A percentile compares a stretch with the other conserved stretches of the same genome.
Conservation (phyloP, 2,329 filamentous ascomycete genomes). For the Diaporthe caulivora region DNA sequence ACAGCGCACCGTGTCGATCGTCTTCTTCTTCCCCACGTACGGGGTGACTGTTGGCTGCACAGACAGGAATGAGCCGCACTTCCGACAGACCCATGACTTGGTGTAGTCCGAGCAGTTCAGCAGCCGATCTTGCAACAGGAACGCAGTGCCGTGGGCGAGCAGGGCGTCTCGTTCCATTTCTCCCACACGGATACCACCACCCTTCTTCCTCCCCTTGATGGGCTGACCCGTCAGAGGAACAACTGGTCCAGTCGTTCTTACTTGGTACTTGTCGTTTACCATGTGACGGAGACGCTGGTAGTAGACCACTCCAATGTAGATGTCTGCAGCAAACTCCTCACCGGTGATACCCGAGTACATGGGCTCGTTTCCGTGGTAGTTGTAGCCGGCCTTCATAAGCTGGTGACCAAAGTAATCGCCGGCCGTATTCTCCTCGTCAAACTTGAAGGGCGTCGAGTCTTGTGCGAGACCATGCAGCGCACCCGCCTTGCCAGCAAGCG, state of each 20-base stretch:
- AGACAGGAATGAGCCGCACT: slow-evolving; percentile 90
- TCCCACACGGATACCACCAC: slow-evolving; percentile 97
- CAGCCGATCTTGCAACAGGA: slow-evolving; percentile 92
- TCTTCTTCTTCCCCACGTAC: slow-evolving; percentile 73
- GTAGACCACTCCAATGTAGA: slow-evolving; percentile 97
- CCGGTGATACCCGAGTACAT: slow-evolving; percentile 99
- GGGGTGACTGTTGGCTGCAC: slow-evolving; percentile 83
- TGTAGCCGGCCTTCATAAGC: slow-evolving; percentile 94
- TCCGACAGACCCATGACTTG: slow-evolving; percentile 88
- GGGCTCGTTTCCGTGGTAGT: slow-evolving; percentile 98
- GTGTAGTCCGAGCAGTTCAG: slow-evolving; percentile 98
- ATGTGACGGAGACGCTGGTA: slow-evolving; percentile 99
- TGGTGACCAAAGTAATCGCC: slow-evolving; percentile 97
- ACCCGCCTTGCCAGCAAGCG: slow-evolving; percentile 93
- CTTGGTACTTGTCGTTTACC: slow-evolving; percentile 99
- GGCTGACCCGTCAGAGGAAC: slow-evolving; percentile 93
- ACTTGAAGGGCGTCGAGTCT: slow-evolving; percentile 95
- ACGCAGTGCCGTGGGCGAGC: slow-evolving; percentile 94
- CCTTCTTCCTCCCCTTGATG: slow-evolving; percentile 95
- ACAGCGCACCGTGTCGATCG: slow-evolving; percentile 80
- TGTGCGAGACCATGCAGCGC: slow-evolving; percentile 96
- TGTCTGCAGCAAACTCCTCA: slow-evolving; percentile 92
- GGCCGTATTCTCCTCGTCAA: slow-evolving; percentile 91
- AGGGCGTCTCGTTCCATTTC: slow-evolving; percentile 99
- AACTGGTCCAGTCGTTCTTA: slow-evolving; percentile 93